Evolutionary conservation across 108 stramenopile species (phyloP), one percentile per base, ranked within the genome.

Genomic region (Fistulifera pelliculosa): DNA sequence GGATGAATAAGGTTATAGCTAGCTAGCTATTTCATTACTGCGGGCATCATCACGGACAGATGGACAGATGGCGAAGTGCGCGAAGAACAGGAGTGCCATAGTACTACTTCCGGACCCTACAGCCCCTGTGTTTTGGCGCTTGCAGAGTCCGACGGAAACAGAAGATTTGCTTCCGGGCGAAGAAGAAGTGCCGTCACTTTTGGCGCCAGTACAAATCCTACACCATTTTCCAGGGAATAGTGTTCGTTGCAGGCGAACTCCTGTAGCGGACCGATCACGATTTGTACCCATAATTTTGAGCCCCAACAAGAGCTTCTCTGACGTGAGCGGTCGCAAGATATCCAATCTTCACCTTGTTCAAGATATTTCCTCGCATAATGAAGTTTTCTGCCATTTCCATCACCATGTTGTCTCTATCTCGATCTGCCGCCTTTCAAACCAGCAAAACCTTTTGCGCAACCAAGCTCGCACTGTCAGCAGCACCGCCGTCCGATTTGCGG

Each of bases 371-470:
- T n/a, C 23, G 21, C 50, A 27, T 24, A 4, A 25, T 51, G 23
- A 51, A 51, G 6, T 39, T 22, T 39, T 5, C 54, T 40, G 17
- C 54, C 27, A 66, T 66, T 62, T 63, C 70, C 27, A 27, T 49
- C 38, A 70, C 73, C 39, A 52, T 73, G 38, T 18, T 57, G 21
- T 19, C 22, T 49, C 27, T 60, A 6, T 5, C 48, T 14, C 56
- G 60, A 44, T 50, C 54, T 40, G 19, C 57, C 24, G 53, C 59
- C 18, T 69, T 61, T 43, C 56, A 61, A 26, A 14, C 60, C 38
- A 64, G 72, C 42, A 49, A 58, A 49, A 52, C 71, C 38, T 60
- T 56, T 39, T 40, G 47, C 54, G 56, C 56, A 18, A 18, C 17
- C 1, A 49, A 31, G 45, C 18, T 2, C 42, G 58, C 21, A 24